These are phyloP conservation scores for Cystofilobasidium ferigula DNA, from an alignment of 768 basidiomycete genomes.

Conservation along the genomic window DNA sequence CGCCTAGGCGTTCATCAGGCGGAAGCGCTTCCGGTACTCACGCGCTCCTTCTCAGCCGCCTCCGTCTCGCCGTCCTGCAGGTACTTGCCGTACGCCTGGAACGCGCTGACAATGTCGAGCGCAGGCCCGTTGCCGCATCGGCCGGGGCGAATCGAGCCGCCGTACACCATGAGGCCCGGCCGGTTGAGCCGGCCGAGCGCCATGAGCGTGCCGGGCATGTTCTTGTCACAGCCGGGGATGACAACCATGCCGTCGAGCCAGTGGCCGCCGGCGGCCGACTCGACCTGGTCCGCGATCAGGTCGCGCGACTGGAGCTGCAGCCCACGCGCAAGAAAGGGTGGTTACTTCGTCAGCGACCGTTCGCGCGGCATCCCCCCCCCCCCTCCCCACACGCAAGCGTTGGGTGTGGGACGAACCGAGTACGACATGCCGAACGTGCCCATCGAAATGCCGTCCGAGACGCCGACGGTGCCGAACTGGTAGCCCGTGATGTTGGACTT, in stretches of 20 bases:
- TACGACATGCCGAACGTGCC: slow-evolving; percentile 87
- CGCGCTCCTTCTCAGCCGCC: slow-evolving; percentile 65
- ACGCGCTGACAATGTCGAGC: slow-evolving; percentile 91
- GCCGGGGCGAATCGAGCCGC: slow-evolving; percentile 86
- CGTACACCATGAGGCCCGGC: slow-evolving; percentile 95
- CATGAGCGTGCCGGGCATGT: slow-evolving; percentile 99
- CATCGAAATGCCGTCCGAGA: slow-evolving; percentile 98
- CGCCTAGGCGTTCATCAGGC: neutral
- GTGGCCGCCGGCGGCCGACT: slow-evolving; percentile 90
- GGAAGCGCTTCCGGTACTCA: neutral
- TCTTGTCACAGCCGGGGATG: slow-evolving; percentile 96
- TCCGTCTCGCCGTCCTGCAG: slow-evolving; percentile 76
- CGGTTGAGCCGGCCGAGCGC: slow-evolving; percentile 91
- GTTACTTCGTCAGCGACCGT: slow-evolving; percentile 28
- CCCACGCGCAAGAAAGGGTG: slow-evolving; percentile 20
- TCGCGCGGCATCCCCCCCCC: neutral
- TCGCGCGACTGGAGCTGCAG: slow-evolving; percentile 93
- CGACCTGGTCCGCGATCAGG: slow-evolving; percentile 93
- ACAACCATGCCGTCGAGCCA: slow-evolving; percentile 98
- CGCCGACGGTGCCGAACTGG: slow-evolving; percentile 94
- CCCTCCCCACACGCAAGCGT: neutral
- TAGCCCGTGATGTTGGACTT: slow-evolving; percentile 71
- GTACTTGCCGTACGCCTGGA: slow-evolving; percentile 94
- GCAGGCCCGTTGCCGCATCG: slow-evolving; percentile 66
- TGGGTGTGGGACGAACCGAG: slow-evolving; percentile 19